Evolutionary conservation across 257 asterid genomes (phyloP).

Genomic region (Catharanthus roseus): DNA sequence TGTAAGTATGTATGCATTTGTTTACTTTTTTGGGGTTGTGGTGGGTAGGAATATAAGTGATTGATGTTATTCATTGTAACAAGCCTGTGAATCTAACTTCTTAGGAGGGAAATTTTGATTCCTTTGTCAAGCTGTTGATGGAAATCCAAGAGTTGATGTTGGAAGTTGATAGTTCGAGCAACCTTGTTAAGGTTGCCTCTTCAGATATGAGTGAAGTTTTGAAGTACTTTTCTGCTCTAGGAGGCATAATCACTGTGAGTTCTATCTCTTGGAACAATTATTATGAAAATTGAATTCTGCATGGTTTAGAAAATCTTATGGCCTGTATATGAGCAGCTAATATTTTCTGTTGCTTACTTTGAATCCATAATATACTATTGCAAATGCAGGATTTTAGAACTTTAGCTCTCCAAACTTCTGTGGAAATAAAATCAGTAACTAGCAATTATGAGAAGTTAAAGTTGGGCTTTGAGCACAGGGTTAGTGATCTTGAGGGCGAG

Average conservation of each 20-base stretch:
- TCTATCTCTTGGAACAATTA: constrained; percentile 13
- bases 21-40: neutral
- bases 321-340: neutral
- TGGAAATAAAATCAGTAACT: constrained; percentile 38
- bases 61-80: neutral
- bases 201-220: constrained; percentile 57
- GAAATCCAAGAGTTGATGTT: constrained; percentile 51
- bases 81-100: constrained; percentile 2
- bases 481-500: constrained; percentile 59
- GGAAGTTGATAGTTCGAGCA: constrained; percentile 58
- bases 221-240: constrained; percentile 33
- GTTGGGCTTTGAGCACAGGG: constrained; percentile 43
- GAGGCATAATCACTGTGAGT: constrained; percentile 52
- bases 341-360: neutral
- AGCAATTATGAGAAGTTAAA: constrained; percentile 46
- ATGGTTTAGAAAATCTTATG: neutral
- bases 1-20: constrained; percentile 3
- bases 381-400: constrained; percentile 57
- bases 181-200: constrained; percentile 34
- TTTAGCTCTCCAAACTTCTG: constrained; percentile 42
- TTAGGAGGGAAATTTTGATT: constrained; percentile 58
- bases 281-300: neutral
- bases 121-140: constrained; percentile 33
- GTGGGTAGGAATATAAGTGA: neutral
- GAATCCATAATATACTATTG: constrained; percentile 12